These are phyloP conservation scores for Mortierella sp. DNA, from an alignment of 371 early-diverging fungal genomes.

Conservation along the genomic window DNA sequence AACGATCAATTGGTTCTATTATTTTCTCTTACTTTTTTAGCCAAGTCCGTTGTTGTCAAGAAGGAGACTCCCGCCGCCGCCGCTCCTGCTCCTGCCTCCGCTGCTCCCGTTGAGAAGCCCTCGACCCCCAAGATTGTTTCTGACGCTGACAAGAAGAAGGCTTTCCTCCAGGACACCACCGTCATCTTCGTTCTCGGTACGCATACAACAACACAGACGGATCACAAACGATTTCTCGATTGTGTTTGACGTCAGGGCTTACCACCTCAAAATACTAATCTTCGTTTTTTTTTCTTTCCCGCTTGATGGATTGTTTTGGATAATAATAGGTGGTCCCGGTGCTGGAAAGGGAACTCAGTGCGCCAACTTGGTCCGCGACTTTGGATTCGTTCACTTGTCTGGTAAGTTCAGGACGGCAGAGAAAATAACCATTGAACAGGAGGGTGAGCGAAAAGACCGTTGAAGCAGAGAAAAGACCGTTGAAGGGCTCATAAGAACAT, in stretches of 20 bases:
- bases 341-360: conserved; percentile 97
- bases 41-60: conserved; percentile 19
- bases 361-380: conserved; percentile 87
- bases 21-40: neutral
- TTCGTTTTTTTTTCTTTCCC: neutral
- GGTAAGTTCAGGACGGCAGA: conserved; percentile 62
- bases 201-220: too few relatives aligned
- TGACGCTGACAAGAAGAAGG: conserved; percentile 29
- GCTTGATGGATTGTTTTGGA: conserved; percentile 1
- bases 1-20: neutral
- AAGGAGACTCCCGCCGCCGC: conserved; percentile 23
- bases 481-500: neutral
- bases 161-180: conserved; percentile 62
- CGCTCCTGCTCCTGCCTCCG: conserved; percentile 13
- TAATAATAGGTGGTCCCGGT: conserved; percentile 81
- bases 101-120: conserved; percentile 10
- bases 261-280: neutral
- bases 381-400: conserved; percentile 94
- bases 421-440: neutral
- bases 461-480: neutral
- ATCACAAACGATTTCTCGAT: too few relatives aligned
- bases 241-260: neutral
- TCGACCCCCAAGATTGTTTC: conserved; percentile 12
- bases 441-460: too few relatives aligned
- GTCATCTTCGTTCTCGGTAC: conserved; percentile 85